Percentiles rank a stretch among this genome's conserved stretches.
These are phyloP conservation scores for Bruguiera sexangula DNA, from an alignment of 345 rosid species.

Conservation along the genomic window DNA sequence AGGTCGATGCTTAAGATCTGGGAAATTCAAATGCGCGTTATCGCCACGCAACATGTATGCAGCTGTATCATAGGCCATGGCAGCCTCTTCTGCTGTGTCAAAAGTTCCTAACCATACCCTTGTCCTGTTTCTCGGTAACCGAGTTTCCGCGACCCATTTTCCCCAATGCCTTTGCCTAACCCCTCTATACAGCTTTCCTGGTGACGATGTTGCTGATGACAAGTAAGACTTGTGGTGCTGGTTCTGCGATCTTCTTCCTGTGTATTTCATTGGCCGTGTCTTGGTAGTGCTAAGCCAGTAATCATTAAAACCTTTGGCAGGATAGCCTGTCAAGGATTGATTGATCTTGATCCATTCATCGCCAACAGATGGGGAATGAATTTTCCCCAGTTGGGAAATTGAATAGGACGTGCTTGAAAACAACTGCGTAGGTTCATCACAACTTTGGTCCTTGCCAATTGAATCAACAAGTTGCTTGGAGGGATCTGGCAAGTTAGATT, in stretches of 20 bases:
- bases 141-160: slow-evolving; percentile 97
- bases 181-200: slow-evolving; percentile 78
- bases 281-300: slow-evolving; percentile 60
- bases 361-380: slow-evolving; percentile 15
- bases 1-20: slow-evolving; percentile 59
- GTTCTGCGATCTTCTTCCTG: slow-evolving; percentile 36
- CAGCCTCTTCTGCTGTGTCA: slow-evolving; percentile 93
- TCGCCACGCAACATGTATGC: slow-evolving; percentile 86
- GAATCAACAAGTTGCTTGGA: slow-evolving; percentile 25
- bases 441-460: slow-evolving; percentile 14
- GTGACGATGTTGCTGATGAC: slow-evolving; percentile 22
- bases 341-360: slow-evolving; percentile 51
- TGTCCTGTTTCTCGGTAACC: slow-evolving; percentile 85
- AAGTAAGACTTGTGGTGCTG: slow-evolving; percentile 31
- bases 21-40: slow-evolving; percentile 84
- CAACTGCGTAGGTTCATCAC: slow-evolving; percentile 11
- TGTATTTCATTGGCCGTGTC: slow-evolving; percentile 68
- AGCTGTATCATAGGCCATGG: slow-evolving; percentile 86
- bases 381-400: slow-evolving; percentile 24
- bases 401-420: slow-evolving; percentile 24
- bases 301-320: slow-evolving; percentile 43
- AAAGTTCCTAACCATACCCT: slow-evolving; percentile 97
- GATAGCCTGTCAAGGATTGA: slow-evolving; percentile 27
- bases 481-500: slow-evolving; percentile 35
- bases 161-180: slow-evolving; percentile 99